phyloP scores from a whole-genome alignment of 768 basidiomycete species.

The Boletus insuetus region DNA sequence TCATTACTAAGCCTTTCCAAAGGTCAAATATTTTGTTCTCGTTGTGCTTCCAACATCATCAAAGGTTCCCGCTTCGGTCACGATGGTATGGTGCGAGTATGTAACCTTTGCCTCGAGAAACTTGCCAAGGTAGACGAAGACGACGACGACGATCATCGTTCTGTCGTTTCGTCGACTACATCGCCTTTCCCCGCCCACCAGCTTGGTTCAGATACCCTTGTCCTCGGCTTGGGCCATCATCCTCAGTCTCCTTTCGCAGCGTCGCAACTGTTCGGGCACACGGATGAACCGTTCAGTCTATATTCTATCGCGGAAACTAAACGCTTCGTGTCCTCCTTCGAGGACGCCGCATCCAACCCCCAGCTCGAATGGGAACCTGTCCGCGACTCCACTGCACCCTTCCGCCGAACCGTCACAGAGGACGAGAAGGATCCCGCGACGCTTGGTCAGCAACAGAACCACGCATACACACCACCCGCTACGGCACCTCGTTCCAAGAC shows the following conservation, averaged over 20 bases:
- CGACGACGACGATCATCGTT: conserved; percentile 86
- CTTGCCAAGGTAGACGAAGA: conserved; percentile 85
- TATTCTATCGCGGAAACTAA: conserved; percentile 82
- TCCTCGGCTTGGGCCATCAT: conserved; percentile 43
- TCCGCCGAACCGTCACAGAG: conserved; percentile 69
- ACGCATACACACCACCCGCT: conserved; percentile 24
- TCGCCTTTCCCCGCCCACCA: conserved; percentile 79
- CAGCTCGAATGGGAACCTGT: conserved; percentile 50
- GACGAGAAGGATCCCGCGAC: conserved; percentile 65
- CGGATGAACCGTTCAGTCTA: conserved; percentile 75
- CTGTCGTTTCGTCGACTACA: conserved; percentile 67
- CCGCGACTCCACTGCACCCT: conserved; percentile 63
- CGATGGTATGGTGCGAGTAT: conserved; percentile 93
- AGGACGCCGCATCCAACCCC: conserved; percentile 50
- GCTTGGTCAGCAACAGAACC: conserved; percentile 38
- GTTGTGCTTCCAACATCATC: conserved; percentile 96
- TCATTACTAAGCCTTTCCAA: conserved; percentile 2
- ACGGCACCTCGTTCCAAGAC: conserved; percentile 45
- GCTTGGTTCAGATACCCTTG: conserved; percentile 47
- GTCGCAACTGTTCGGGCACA: conserved; percentile 76
- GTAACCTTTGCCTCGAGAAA: conserved; percentile 93
- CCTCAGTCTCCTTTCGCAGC: conserved; percentile 88
- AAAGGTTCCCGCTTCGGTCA: conserved; percentile 91
- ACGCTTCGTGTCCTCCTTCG: conserved; percentile 51
- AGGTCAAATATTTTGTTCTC: conserved; percentile 97